Conservation (phyloP, 2,329 filamentous ascomycete species). For the Diaporthe ampelina region DNA sequence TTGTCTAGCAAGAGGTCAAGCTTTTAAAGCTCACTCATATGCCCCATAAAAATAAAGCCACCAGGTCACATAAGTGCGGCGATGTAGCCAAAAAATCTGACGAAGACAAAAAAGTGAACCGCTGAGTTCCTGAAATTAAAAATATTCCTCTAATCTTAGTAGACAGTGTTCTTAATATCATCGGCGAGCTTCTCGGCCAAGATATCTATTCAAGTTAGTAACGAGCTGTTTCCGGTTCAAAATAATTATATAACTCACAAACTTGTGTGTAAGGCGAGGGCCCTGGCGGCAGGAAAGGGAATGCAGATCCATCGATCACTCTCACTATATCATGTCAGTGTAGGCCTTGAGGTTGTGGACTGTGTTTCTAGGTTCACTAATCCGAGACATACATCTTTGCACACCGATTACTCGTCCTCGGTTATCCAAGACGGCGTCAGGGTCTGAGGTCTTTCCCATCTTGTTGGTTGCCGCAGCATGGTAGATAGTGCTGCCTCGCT, state of each 20-base stretch:
- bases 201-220: constrained; percentile 1
- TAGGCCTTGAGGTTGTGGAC: neutral
- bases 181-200: constrained; percentile 38
- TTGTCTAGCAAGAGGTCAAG: too few species aligned
- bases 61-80: too few species aligned
- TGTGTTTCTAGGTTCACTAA: neutral
- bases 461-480: constrained; percentile 53
- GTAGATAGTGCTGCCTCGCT: constrained; percentile 47
- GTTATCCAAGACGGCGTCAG: constrained; percentile 18
- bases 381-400: constrained; percentile 5
- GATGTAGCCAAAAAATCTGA: too few species aligned
- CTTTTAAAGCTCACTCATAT: too few species aligned
- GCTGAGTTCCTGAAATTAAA: neutral
- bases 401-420: constrained; percentile 27
- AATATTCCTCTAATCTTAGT: neutral
- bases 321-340: constrained; percentile 7
- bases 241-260: constrained; percentile 12
- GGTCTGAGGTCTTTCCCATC: constrained; percentile 49
- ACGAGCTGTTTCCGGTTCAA: neutral
- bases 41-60: too few species aligned
- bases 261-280: constrained; percentile 27
- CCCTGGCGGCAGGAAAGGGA: constrained; percentile 35
- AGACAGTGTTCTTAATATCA: constrained; percentile 28
- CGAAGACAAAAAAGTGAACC: neutral
- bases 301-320: constrained; percentile 26